A percentile compares a stretch with the other conserved stretches of the same genome.
These are phyloP conservation scores for Ustilago esculenta DNA, from an alignment of 1,284 basidiomycete species.

Conservation along the genomic window DNA sequence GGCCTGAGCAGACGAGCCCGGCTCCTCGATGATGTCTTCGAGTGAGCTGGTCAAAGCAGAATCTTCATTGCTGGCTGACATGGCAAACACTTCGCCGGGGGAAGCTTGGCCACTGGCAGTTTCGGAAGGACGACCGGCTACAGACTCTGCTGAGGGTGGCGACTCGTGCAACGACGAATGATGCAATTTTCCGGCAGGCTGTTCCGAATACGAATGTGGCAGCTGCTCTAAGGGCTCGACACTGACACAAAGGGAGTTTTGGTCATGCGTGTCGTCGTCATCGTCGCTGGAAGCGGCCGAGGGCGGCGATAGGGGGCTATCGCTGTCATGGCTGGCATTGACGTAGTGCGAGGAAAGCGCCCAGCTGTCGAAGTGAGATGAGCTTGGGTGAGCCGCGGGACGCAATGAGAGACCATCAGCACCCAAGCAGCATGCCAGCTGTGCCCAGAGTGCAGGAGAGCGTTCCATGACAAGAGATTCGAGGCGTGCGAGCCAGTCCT, in stretches of 20 bases:
- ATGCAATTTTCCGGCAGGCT: constrained; percentile 27
- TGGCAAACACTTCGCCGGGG: constrained; percentile 15
- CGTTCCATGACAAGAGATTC: constrained; percentile 41
- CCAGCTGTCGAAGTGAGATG: constrained; percentile 45
- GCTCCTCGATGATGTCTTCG: constrained; percentile 46
- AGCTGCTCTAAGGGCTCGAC: constrained; percentile 29
- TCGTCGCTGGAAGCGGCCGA: constrained; percentile 19
- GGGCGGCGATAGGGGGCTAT: constrained; percentile 18
- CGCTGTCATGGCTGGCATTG: constrained; percentile 8
- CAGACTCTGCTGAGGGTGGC: constrained; percentile 2
- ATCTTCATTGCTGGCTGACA: constrained; percentile 13
- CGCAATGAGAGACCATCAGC: constrained; percentile 29
- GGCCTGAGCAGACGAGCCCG: constrained; percentile 1
- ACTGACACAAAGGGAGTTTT: constrained; percentile 14
- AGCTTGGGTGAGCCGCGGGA: constrained; percentile 6
- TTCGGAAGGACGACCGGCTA: background rate
- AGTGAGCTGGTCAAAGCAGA: constrained; percentile 18
- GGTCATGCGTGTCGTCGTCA: constrained; percentile 4
- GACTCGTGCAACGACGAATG: constrained; percentile 17
- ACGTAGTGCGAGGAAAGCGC: constrained; percentile 17
- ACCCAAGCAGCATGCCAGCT: constrained; percentile 41
- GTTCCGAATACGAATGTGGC: constrained; percentile 30
- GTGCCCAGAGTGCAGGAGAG: constrained; percentile 37
- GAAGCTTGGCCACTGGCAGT: constrained; percentile 1
- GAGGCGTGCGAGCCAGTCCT: constrained; percentile 42